A percentile compares a stretch with the other conserved stretches of the same genome.
Evolutionary conservation across 257 asterid species (phyloP).

Genomic region (Cordia subcordata): DNA sequence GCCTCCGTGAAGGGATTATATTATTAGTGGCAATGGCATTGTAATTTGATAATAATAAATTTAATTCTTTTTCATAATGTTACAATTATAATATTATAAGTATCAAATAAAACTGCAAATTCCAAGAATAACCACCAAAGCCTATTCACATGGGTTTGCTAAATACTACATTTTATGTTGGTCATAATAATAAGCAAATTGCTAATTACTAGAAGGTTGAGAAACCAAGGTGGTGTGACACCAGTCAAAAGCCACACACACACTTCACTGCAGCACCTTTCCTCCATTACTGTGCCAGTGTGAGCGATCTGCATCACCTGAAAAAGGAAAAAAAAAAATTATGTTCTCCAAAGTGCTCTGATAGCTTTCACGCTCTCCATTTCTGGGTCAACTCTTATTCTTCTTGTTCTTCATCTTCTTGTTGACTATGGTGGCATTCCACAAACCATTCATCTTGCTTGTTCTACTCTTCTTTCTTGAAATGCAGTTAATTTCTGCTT

Average conservation of each 20-base stretch:
- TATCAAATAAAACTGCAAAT: too few relatives aligned
- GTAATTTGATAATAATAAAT: too few relatives aligned
- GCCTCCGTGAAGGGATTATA: too few relatives aligned
- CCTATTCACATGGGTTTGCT: background rate
- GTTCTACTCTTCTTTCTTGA: slow-evolving; percentile 34
- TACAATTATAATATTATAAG: too few relatives aligned
- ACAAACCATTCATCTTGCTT: slow-evolving; percentile 25
- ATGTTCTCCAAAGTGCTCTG: too few relatives aligned
- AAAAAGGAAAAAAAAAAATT: too few relatives aligned
- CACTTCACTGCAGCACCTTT: slow-evolving; percentile 1
- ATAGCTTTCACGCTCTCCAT: background rate
- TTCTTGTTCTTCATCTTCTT: background rate
- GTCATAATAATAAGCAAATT: background rate
- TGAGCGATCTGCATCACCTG: background rate
- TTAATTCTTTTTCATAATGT: too few relatives aligned
- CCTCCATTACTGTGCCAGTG: background rate
- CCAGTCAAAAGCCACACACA: slow-evolving; percentile 23
- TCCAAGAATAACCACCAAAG: too few relatives aligned
- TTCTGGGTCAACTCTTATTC: slow-evolving; percentile 9
- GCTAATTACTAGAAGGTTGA: background rate
- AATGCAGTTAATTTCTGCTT: slow-evolving; percentile 35
- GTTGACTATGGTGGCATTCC: slow-evolving; percentile 39
- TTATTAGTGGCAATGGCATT: too few relatives aligned
- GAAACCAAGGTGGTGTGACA: background rate
- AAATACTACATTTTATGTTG: background rate